Conservation (phyloP, 345 rosid species). For the Psidium friedrichsthalianum region DNA sequence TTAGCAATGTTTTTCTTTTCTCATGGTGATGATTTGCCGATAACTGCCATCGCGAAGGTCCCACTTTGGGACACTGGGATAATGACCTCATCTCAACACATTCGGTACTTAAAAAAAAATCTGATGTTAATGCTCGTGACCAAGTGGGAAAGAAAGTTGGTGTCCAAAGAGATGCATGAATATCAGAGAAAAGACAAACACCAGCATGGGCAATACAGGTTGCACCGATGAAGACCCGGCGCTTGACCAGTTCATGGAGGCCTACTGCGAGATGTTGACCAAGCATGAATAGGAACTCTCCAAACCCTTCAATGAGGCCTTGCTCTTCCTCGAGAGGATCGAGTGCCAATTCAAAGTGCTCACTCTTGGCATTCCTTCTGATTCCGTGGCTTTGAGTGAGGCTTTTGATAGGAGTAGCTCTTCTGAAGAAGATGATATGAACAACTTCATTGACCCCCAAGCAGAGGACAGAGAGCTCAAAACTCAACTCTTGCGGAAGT, state of each 20-base stretch:
- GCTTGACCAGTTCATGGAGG: constrained; percentile 99
- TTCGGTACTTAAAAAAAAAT: no score
- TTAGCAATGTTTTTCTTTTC: no score
- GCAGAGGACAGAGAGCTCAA: constrained; percentile 93
- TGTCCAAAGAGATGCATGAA: no score
- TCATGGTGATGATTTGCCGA: no score
- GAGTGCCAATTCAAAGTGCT: constrained; percentile 87
- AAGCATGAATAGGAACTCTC: constrained; percentile 95
- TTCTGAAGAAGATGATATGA: constrained; percentile 70
- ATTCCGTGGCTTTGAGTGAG: constrained; percentile 44
- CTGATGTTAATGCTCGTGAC: no score
- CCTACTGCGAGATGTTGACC: constrained; percentile 94
- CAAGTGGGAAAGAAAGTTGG: no score
- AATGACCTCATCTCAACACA: no score
- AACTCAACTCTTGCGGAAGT: constrained; percentile 76
- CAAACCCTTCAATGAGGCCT: constrained; percentile 92
- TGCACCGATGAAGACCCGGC: constrained; percentile 84
- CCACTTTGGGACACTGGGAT: no score
- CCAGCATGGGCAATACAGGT: constrained; percentile 8
- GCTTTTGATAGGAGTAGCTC: constrained; percentile 44
- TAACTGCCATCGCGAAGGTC: no score
- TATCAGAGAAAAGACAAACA: not conserved
- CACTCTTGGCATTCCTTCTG: constrained; percentile 29
- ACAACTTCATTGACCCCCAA: constrained; percentile 59
- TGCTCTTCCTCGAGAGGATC: constrained; percentile 69